phyloP scores from a whole-genome alignment of 2,329 filamentous ascomycete genomes.

The Aspergillus jensenii region DNA sequence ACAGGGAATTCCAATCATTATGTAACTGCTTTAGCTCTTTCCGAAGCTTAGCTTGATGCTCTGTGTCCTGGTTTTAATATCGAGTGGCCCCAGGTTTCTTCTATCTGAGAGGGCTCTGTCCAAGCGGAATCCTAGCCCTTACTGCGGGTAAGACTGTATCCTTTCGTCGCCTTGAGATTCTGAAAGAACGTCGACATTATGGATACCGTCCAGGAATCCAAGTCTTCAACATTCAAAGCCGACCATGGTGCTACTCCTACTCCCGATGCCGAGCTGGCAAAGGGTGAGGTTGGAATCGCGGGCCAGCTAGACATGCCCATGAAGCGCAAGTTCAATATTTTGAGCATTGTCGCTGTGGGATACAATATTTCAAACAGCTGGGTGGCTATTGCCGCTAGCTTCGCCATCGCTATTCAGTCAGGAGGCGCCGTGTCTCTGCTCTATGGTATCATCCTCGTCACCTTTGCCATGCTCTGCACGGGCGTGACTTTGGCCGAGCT shows the following conservation, averaged over 20 bases:
- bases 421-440: slow-evolving; percentile 22
- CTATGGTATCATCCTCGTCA: slow-evolving; percentile 23
- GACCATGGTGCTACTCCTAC: slow-evolving; percentile 1
- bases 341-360: slow-evolving; percentile 24
- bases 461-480: slow-evolving; percentile 18
- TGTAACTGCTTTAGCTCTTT: not conserved
- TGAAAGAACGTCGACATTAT: slow-evolving; percentile 1
- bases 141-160: not conserved
- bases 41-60: not conserved
- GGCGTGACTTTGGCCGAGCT: slow-evolving; percentile 4
- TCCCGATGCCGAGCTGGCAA: slow-evolving; percentile 18
- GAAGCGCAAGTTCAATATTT: slow-evolving; percentile 24
- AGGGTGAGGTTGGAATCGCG: slow-evolving; percentile 19
- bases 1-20: not conserved
- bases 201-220: slow-evolving; percentile 11
- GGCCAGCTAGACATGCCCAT: slow-evolving; percentile 19
- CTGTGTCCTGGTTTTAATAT: slow-evolving; percentile 1
- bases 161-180: not conserved
- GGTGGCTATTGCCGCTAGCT: slow-evolving; percentile 26
- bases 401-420: slow-evolving; percentile 24
- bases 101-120: not conserved
- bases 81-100: not conserved
- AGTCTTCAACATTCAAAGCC: slow-evolving; percentile 6
- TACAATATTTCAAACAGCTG: slow-evolving; percentile 28
- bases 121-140: not conserved